A percentile compares a stretch with the other conserved stretches of the same genome.
These are phyloP conservation scores for Penicillium manginii DNA, from an alignment of 495 filamentous ascomycete species.

Conservation along the genomic window DNA sequence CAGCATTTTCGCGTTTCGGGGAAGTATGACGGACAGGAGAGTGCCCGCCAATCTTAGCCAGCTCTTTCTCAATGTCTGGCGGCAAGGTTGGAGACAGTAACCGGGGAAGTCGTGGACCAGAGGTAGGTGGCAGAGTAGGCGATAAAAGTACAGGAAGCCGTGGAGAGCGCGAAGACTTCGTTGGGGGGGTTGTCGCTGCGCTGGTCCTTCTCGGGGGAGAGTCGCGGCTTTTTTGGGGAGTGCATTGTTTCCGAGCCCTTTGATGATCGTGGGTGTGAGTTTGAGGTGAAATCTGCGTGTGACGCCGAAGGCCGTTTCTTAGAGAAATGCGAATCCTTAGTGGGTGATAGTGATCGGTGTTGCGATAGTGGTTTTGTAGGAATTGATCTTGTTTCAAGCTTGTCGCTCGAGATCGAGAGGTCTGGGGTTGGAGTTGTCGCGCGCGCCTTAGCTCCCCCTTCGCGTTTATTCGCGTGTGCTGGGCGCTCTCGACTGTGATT, in stretches of 20 bases:
- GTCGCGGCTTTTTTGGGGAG: constrained; percentile 36
- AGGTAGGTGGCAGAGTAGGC: constrained; percentile 45
- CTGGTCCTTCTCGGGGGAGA: constrained; percentile 33
- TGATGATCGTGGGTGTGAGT: constrained; percentile 1
- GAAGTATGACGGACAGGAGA: constrained; percentile 17
- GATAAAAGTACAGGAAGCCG: constrained; percentile 45
- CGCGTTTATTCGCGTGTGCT: constrained; percentile 14
- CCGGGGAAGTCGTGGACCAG: constrained; percentile 17
- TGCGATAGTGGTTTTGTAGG: constrained; percentile 14
- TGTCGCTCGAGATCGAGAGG: constrained; percentile 22
- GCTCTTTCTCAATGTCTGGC: constrained; percentile 52
- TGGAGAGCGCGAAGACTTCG: constrained; percentile 30
- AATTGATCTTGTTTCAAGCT: constrained; percentile 3
- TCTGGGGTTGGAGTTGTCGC: constrained; percentile 26
- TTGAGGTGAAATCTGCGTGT: constrained; percentile 21
- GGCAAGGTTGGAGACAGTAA: constrained; percentile 41
- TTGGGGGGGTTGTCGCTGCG: constrained; percentile 21
- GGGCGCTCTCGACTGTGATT: constrained; percentile 19
- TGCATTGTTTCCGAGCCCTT: constrained; percentile 23
- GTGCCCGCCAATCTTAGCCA: constrained; percentile 39
- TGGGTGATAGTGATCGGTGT: not conserved
- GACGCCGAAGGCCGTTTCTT: constrained; percentile 42
- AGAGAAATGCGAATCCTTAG: constrained; percentile 10
- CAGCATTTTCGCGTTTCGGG: constrained; percentile 18
- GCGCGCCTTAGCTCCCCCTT: constrained; percentile 24